Base-by-base conservation (phyloP, 805 yeast genomes). In the Suhomyces faveliae region DNA sequence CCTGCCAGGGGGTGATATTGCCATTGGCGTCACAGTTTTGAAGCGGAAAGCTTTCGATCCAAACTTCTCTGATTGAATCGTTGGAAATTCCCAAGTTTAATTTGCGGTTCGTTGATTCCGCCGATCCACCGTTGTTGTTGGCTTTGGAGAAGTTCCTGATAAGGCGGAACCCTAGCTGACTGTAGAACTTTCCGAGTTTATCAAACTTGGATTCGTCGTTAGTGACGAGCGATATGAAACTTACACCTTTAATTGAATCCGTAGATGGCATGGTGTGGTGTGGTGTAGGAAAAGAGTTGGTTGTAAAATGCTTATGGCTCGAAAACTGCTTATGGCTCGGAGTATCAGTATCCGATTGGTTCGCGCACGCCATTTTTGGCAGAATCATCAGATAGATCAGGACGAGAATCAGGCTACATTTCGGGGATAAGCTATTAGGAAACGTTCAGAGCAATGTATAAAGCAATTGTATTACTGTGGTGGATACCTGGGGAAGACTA, bases 21-120 rank as follows among this genome's bases (percentile, higher is more conserved):
- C 76, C 77, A 23, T 60, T 55, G 8, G 45, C 49, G 47, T 71
- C 74, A 15, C 53, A 17, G 42, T 63, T 59, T 51, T 71, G 76
- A 35, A 77, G 68, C 17, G 87, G 89, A 62, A 81, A 85, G 19
- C 83, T 69, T 62, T 85, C 87, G 41, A 87, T 62, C 95, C 95
- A 87, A 23, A 80, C 65, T 64, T 87, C 95, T 52, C 74, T 78
- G 43, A 84, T 59, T 0, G 91, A 85, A 53, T 85, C 89, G 48
- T 71, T 73, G 7, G 89, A 78, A 40, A 86, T 70, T 4, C 91
- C 91, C 40, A 70, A 63, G 12, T 72, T 62, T 25, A 62, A 54
- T 35, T 59, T 57, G 43, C 70, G 55, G 43, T 61, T 59, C 49
- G 56, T 56, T 25, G 62, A 53, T 51, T 67, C 51, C 51, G 42